Evolutionary conservation across 2,329 filamentous ascomycete genomes (phyloP).

Genomic region (Lizonia empirigonia): DNA sequence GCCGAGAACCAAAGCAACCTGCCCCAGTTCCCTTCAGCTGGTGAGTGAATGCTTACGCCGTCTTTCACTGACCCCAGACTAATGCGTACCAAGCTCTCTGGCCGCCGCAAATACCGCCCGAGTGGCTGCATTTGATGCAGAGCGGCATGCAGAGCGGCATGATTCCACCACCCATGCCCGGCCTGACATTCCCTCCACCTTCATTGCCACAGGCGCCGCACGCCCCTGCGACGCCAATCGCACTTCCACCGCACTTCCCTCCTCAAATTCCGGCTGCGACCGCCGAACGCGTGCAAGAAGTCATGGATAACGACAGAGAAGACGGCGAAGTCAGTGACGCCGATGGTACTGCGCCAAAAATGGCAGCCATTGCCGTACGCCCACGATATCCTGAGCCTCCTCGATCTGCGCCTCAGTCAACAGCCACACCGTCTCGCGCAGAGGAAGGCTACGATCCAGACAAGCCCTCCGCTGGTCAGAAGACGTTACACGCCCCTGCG

Average conservation of each 20-base stretch:
- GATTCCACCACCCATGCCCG: slow-evolving; percentile 28
- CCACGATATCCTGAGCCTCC: slow-evolving; percentile 22
- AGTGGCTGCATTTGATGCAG: slow-evolving; percentile 39
- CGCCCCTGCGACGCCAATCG: slow-evolving; percentile 21
- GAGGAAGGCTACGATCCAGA: slow-evolving; percentile 26
- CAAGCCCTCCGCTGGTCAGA: slow-evolving; percentile 26
- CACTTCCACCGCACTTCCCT: slow-evolving; percentile 20
- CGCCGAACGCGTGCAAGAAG: slow-evolving; percentile 37
- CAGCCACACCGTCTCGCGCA: background rate
- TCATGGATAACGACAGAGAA: slow-evolving; percentile 59
- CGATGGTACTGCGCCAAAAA: slow-evolving; percentile 22
- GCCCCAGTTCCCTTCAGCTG: slow-evolving; percentile 6
- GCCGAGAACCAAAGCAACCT: slow-evolving; percentile 11
- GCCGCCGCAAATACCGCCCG: slow-evolving; percentile 39
- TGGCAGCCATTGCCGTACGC: slow-evolving; percentile 16
- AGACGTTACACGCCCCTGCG: background rate
- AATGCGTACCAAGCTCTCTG: slow-evolving; percentile 8
- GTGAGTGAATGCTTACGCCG: background rate
- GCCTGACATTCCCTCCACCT: slow-evolving; percentile 25
- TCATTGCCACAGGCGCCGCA: slow-evolving; percentile 30
- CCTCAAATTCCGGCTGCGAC: slow-evolving; percentile 9
- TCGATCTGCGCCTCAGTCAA: slow-evolving; percentile 30
- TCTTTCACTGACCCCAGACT: background rate
- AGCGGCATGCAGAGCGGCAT: slow-evolving; percentile 25
- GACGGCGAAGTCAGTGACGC: slow-evolving; percentile 79